Base-by-base conservation (phyloP, 2,329 filamentous ascomycete genomes). In the Epicoccum nigrum region DNA sequence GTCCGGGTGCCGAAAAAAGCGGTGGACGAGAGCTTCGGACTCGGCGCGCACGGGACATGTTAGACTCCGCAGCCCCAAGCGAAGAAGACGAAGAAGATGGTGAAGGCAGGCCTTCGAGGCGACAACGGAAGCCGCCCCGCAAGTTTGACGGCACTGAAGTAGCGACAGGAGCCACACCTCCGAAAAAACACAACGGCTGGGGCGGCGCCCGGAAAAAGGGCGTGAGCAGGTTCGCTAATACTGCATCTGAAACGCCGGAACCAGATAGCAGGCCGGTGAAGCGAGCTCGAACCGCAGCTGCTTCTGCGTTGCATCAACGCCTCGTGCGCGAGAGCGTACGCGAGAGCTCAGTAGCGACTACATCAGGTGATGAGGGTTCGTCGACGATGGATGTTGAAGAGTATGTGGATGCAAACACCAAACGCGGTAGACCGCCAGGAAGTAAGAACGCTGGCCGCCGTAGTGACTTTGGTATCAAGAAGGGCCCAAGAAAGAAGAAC, bases 381-480 rank as follows among this genome's bases (percentile, higher is more conserved):
- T 68, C 69, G 7, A 53, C 65, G 3, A 60, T 68, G 45, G 65
- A 70, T 25, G 62, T 63, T 4, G 69, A 72, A 35, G 60, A 68
- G 9, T 60, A 63, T 35, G 49, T 52, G 5, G 59, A 61, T 32
- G 45, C 54, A 8, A 56, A 58, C 51, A 61, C 57, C 32, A 71
- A 70, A 48, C 63, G 71, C 25, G 71, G 71, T 17, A 62, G 71
- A 27, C 70, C 70, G 25, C 76, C 76, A 3, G 78, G 78, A 0
- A 79, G 77, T 54, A 79, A 79, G 63, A 80, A 79, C 37, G 61
- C 72, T 21, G 71, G 73, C 20, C 69, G 75, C 49, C 69, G 78
- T 16, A 76, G 74, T 42, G 78, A 80, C 54, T 77, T 74, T 25
- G 77, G 78, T 2, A 72, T 79, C 48, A 79, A 79, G 54, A 81